phyloP scores from a whole-genome alignment of 345 rosid genomes.

The Dipteronia dyeriana region DNA sequence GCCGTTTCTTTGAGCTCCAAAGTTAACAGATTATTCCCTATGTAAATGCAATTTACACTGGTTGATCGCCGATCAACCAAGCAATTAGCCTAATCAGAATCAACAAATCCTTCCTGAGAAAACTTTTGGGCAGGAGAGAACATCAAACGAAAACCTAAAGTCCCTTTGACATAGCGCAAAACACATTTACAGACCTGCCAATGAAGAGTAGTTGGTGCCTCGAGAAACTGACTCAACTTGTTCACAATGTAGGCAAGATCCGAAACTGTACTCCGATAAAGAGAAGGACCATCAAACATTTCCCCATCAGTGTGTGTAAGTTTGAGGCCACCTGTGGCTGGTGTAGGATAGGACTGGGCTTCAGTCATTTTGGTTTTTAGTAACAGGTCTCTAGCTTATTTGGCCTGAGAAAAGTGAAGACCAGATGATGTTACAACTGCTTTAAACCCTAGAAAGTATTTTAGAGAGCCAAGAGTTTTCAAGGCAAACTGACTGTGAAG shows the following conservation, averaged over 20 bases:
- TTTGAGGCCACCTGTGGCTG: too few species aligned
- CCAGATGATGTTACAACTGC: neutral
- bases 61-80: neutral
- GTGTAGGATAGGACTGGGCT: neutral
- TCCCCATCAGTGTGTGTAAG: neutral
- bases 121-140: neutral
- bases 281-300: neutral
- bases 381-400: neutral
- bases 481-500: neutral
- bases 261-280: neutral
- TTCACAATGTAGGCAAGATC: neutral
- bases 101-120: neutral
- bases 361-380: neutral
- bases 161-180: neutral
- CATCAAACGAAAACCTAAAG: neutral
- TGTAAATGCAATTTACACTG: neutral
- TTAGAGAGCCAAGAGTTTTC: neutral
- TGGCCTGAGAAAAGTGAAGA: neutral
- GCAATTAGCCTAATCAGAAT: neutral
- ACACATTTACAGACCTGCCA: neutral
- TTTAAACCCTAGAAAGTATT: neutral
- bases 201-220: neutral
- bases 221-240: neutral
- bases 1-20: neutral
- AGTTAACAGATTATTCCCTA: neutral